A percentile compares a stretch with the other conserved stretches of the same genome.
These are phyloP conservation scores for Bryoerythrophyllum caledonicum DNA, from an alignment of 225 moss, liverwort and hornwort species.

Conservation along the genomic window DNA sequence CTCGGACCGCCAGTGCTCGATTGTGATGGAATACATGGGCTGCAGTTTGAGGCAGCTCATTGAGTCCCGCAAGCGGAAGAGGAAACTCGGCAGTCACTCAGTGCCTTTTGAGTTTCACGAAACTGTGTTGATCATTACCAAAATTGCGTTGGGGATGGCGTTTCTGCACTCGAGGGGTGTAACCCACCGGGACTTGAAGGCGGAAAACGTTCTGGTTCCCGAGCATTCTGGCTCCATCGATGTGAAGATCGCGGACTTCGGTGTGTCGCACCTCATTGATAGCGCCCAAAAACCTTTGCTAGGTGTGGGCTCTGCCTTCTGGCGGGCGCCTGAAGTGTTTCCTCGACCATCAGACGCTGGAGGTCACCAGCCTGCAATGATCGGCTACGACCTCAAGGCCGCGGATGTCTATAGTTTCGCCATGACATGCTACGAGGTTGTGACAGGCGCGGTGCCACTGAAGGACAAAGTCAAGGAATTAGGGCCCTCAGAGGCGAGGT, in stretches of 20 bases:
- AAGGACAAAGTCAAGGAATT: background rate
- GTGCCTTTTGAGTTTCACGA: background rate
- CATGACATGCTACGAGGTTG: background rate
- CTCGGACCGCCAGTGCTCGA: background rate
- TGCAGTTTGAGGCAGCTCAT: background rate
- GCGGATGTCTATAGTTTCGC: background rate
- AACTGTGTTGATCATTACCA: background rate
- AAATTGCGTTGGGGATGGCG: background rate
- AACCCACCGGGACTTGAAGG: background rate
- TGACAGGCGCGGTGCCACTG: background rate
- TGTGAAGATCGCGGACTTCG: background rate
- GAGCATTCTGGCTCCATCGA: background rate
- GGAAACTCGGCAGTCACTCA: background rate
- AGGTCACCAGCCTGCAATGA: background rate
- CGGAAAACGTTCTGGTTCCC: background rate
- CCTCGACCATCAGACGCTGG: background rate
- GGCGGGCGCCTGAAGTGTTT: background rate
- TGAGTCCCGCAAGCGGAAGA: background rate
- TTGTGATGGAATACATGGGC: constrained; percentile 3
- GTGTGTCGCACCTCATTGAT: background rate
- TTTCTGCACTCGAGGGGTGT: background rate
- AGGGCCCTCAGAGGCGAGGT: background rate
- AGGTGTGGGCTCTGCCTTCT: background rate
- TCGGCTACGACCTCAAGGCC: background rate
- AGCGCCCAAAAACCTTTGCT: background rate